Percentiles rank a stretch among this genome's conserved stretches.
phyloP scores from a whole-genome alignment of 805 yeast species.

The Blastobotrys muscicola region DNA sequence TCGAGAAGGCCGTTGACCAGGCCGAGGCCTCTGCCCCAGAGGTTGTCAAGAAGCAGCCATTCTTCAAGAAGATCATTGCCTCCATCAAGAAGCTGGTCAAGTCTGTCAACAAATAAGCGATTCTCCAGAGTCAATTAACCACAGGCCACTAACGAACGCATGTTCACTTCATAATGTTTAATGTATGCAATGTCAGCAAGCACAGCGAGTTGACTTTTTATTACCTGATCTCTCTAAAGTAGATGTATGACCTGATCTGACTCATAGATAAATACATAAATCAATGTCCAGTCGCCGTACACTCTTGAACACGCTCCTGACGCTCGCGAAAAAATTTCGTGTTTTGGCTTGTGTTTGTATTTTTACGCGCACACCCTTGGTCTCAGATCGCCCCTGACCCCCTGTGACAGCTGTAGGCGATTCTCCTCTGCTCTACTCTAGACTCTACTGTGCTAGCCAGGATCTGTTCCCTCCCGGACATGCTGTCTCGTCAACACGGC shows the following conservation, averaged over 20 bases:
- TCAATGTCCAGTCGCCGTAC: no score
- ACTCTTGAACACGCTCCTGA: no score
- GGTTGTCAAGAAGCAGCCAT: slow-evolving; percentile 18
- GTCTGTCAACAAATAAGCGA: slow-evolving; percentile 21
- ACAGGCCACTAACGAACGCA: slow-evolving; percentile 6
- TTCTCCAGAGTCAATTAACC: slow-evolving; percentile 3
- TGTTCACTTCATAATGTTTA: slow-evolving; percentile 6
- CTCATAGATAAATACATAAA: no score
- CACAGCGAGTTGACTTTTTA: background rate
- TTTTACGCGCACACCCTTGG: slow-evolving; percentile 3
- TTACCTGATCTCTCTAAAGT: no score
- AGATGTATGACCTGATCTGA: no score
- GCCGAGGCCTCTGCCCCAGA: slow-evolving; percentile 16
- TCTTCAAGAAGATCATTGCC: slow-evolving; percentile 18
- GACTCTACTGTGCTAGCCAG: no score
- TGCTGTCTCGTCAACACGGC: slow-evolving; percentile 6
- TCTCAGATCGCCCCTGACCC: slow-evolving; percentile 2
- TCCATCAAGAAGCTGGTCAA: slow-evolving; percentile 24
- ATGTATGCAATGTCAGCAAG: background rate
- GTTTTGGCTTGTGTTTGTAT: background rate
- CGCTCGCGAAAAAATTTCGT: no score
- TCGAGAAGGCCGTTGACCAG: slow-evolving; percentile 12
- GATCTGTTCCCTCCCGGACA: no score
- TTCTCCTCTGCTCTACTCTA: no score
- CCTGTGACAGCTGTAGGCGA: slow-evolving; percentile 5